phyloP scores from a whole-genome alignment of 805 yeast species.

The Starmera quercuum region DNA sequence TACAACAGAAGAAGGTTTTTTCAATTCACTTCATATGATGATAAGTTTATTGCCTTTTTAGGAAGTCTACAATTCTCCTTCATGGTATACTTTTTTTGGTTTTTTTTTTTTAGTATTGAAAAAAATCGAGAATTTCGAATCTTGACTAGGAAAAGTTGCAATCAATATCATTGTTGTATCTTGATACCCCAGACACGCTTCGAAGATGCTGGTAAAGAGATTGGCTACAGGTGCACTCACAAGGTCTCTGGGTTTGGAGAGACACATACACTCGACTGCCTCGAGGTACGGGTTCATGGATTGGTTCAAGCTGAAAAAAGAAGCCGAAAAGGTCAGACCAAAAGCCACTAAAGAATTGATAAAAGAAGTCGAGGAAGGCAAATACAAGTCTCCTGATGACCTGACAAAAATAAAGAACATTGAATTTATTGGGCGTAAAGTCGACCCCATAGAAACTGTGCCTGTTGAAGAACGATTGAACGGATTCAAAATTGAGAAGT shows the following conservation, averaged over 20 bases:
- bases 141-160: too few species aligned
- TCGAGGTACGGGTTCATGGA: conserved; percentile 25
- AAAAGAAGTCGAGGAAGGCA: conserved; percentile 27
- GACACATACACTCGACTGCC: conserved; percentile 19
- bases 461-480: conserved; percentile 11
- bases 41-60: too few species aligned
- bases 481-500: conserved; percentile 24
- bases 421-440: conserved; percentile 19
- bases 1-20: too few species aligned
- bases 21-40: too few species aligned
- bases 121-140: conserved; percentile 1
- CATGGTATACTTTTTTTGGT: too few species aligned
- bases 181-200: too few species aligned
- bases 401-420: conserved; percentile 13
- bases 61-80: too few species aligned
- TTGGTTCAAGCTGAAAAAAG: conserved; percentile 30
- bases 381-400: conserved; percentile 4
- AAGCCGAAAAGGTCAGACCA: conserved; percentile 14
- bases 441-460: conserved; percentile 4
- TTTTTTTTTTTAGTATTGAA: too few species aligned
- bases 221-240: too few species aligned
- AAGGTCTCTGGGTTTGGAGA: too few species aligned
- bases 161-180: too few species aligned
- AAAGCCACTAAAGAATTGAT: conserved; percentile 23
- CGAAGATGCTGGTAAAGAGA: too few species aligned